These are phyloP conservation scores for Cystofilobasidium capitatum DNA, from an alignment of 768 basidiomycete genomes.

Conservation along the genomic window DNA sequence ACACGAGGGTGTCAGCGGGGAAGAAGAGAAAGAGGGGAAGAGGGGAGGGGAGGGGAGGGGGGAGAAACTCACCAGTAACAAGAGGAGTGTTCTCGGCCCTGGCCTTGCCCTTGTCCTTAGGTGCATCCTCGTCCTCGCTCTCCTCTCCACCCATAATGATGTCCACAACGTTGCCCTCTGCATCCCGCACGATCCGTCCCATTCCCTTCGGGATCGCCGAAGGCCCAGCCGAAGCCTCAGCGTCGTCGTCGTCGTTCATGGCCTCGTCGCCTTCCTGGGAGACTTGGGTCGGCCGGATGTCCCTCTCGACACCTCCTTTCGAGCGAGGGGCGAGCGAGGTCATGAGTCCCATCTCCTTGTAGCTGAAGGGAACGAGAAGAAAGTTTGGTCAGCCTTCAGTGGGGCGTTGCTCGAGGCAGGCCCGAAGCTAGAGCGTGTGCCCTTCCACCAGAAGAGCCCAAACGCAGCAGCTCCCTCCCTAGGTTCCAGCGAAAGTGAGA, in stretches of 20 bases:
- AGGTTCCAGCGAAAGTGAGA: neutral
- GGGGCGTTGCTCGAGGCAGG: too few relatives aligned
- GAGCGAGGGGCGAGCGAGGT: constrained; percentile 57
- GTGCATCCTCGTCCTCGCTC: constrained; percentile 12
- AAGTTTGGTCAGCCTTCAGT: constrained; percentile 1
- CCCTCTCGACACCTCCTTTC: constrained; percentile 57
- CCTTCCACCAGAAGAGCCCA: too few relatives aligned
- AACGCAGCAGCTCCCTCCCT: too few relatives aligned
- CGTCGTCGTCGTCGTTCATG: neutral
- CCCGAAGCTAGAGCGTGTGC: too few relatives aligned
- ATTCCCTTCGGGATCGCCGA: constrained; percentile 52
- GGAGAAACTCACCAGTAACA: constrained; percentile 19
- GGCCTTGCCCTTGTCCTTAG: constrained; percentile 3
- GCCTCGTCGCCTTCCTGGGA: neutral
- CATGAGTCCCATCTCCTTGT: constrained; percentile 63
- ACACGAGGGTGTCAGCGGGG: neutral
- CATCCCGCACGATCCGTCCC: constrained; percentile 74
- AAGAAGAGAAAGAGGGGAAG: neutral
- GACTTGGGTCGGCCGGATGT: constrained; percentile 9
- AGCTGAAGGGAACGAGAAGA: constrained; percentile 44
- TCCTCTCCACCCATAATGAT: constrained; percentile 47
- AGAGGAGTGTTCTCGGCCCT: constrained; percentile 1
- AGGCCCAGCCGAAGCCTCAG: constrained; percentile 28
- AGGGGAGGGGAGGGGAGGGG: neutral
- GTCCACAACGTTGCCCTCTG: constrained; percentile 60